A percentile compares a stretch with the other conserved stretches of the same genome.
Conservation (phyloP, 305 asterid species). For the Solanum hybrid region DNA sequence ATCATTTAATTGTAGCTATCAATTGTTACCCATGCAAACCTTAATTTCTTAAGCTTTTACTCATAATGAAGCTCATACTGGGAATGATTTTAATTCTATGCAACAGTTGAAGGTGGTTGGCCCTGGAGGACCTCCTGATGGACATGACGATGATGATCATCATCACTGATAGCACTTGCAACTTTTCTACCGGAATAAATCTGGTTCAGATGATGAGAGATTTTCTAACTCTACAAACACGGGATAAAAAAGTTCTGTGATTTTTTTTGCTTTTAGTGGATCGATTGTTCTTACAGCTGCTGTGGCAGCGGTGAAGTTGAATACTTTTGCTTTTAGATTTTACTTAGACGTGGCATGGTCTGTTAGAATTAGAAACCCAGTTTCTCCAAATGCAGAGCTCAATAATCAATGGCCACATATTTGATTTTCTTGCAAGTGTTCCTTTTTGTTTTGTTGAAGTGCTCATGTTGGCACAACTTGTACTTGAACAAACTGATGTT, state of each 20-base stretch:
- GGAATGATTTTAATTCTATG: background rate
- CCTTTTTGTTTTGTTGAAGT: background rate
- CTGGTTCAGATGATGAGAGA: conserved; percentile 27
- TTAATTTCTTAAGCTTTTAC: background rate
- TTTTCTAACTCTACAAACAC: conserved; percentile 24
- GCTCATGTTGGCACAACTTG: background rate
- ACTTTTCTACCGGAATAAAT: conserved; percentile 32
- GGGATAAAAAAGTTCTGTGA: conserved; percentile 21
- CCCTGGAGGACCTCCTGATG: conserved; percentile 89
- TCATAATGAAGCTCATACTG: background rate
- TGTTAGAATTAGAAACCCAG: background rate
- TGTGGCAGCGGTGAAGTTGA: background rate
- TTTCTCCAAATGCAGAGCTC: conserved; percentile 18
- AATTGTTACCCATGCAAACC: background rate
- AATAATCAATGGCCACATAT: conserved; percentile 40
- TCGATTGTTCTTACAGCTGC: conserved; percentile 1
- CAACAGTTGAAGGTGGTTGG: conserved; percentile 88
- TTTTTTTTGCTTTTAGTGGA: conserved; percentile 4
- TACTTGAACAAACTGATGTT: background rate
- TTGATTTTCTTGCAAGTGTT: background rate
- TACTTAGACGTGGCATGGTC: conserved; percentile 3
- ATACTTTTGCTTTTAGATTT: conserved; percentile 15
- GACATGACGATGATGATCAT: conserved; percentile 54
- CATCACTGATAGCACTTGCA: conserved; percentile 35
- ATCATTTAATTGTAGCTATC: background rate